A percentile compares a stretch with the other conserved stretches of the same genome.
phyloP scores from a whole-genome alignment of 257 asterid genomes.

The Solanum chmielewskii region DNA sequence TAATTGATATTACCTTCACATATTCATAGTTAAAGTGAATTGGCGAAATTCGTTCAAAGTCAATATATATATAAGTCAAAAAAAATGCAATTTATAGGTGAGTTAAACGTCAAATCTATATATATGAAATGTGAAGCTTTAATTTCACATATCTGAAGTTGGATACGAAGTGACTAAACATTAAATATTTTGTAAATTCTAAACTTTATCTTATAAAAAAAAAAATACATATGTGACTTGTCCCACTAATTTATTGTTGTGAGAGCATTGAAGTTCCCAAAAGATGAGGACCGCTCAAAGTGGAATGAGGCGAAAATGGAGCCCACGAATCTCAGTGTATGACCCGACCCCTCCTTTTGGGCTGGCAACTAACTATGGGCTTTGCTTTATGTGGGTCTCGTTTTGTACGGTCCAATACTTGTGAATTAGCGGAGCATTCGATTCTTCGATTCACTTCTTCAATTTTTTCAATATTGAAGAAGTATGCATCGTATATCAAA shows the following conservation, averaged over 20 bases:
- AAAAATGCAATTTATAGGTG: not conserved
- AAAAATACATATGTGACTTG: not conserved
- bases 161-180: not conserved
- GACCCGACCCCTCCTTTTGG: not conserved
- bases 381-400: slow-evolving; percentile 2
- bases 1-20: not conserved
- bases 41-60: not conserved
- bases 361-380: not conserved
- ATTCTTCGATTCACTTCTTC: no score
- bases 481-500: not conserved
- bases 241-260: not conserved
- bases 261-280: not conserved
- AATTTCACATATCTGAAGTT: not conserved
- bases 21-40: not conserved
- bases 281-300: not conserved
- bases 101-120: not conserved
- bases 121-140: not conserved
- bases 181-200: not conserved
- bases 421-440: not conserved
- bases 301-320: not conserved
- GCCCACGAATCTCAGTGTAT: not conserved
- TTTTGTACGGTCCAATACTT: not conserved
- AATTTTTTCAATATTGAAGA: no score
- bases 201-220: not conserved
- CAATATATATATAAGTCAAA: not conserved